Evolutionary conservation across 768 basidiomycete species (phyloP), one percentile per base, ranked within the genome.

Genomic region (Nidularia sp.): DNA sequence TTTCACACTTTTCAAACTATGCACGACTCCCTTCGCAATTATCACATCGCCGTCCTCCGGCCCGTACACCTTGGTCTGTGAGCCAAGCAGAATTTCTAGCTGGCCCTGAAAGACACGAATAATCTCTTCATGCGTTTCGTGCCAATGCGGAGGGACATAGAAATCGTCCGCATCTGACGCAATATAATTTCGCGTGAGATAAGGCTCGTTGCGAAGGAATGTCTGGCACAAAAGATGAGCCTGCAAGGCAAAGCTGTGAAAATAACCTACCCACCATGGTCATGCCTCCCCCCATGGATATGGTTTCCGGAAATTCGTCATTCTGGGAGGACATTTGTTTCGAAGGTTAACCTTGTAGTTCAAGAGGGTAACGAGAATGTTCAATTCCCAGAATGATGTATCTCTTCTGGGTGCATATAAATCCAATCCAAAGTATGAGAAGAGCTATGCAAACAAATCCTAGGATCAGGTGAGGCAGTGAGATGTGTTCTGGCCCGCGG

Each of bases 111-210:
- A 34, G 10, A 72, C 58, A 10, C 55, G 60, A 52, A 70, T 62
- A 2, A 63, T 55, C 52, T 72, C 70, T 43, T 69, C 66, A 49
- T 71, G 65, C 3, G 50, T 60, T 32, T 68, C 66, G 36, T 72
- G 70, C 69, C 70, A 70, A 42, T 71, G 70, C 0, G 58, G 62
- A 1, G 68, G 65, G 0, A 68, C 70, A 8, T 56, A 52, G 22
- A 72, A 56, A 1, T 53, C 48, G 13, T 65, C 64, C 3, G 57
- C 57, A 36, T 67, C 64, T 2, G 58, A 46, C 22, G 55, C 57
- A 29, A 65, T 49, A 12, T 57, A 58, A 2, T 59, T 57, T 36
- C 62, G 62, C 18, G 59, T 48, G 29, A 69, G 45, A 53, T 64
- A 68, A 9, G 62, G 50, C n/a, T 62, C 58, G 48, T 66, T 62